phyloP scores from a whole-genome alignment of 768 basidiomycete species.

The Naganishia kalamii region DNA sequence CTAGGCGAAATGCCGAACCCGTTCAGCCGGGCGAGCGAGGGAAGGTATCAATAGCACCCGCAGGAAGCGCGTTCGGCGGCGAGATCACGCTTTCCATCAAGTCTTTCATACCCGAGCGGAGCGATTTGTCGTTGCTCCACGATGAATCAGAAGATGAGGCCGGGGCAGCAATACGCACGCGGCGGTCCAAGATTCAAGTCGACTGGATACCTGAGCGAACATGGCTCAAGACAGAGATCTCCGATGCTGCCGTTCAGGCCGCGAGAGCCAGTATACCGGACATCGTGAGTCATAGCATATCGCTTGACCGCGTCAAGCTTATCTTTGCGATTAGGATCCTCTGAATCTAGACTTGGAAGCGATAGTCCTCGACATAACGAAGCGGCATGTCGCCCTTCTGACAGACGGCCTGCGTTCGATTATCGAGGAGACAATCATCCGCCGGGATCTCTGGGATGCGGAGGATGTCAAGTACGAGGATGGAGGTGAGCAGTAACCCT shows the following conservation, averaged over 20 bases:
- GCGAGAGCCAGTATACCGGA: neutral
- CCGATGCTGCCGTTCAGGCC: neutral
- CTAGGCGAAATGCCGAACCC: neutral
- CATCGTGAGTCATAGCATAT: neutral
- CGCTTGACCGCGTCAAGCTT: too few relatives aligned
- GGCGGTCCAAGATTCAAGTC: slow-evolving; percentile 3
- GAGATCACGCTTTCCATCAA: neutral
- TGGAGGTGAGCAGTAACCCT: neutral
- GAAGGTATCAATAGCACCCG: neutral
- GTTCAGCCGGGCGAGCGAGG: neutral
- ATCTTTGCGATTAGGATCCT: neutral
- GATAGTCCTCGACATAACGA: neutral
- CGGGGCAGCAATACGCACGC: neutral
- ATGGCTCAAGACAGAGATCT: slow-evolving; percentile 1
- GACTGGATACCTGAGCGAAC: slow-evolving; percentile 4
- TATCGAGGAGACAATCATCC: neutral
- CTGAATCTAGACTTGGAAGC: slow-evolving; percentile 1
- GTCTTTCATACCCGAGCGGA: neutral
- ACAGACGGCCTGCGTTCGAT: neutral
- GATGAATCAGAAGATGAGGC: neutral
- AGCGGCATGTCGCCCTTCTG: neutral
- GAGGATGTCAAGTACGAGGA: neutral
- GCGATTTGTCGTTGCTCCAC: neutral
- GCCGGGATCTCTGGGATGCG: neutral
- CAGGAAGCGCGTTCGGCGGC: neutral